Base-by-base conservation (phyloP, 345 rosid species). In the Rhizophora mangle region DNA sequence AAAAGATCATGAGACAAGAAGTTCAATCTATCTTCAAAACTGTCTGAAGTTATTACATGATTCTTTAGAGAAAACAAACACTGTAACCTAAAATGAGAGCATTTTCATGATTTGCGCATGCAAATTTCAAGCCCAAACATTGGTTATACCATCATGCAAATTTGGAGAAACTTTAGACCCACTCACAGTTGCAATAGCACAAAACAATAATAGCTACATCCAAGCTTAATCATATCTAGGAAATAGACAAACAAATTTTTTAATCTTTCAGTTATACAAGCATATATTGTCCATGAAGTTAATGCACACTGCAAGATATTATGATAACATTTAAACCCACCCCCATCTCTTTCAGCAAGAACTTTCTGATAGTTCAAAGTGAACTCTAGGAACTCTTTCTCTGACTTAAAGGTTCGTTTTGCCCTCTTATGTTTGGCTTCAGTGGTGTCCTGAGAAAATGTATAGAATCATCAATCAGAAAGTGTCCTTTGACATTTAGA, bases 281-380 rank as follows among this genome's bases (percentile, higher is more conserved):
- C 22, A 22, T 55, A 55, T 55, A 55, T n/a, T 55, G 55, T 32
- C 19, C 29, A 59, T 51, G 37, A 69, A 52, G 64, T 37, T 19
- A 54, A 21, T 55, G 15, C 1, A 55, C 2, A 58, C 43, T 11
- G 1, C 49, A 51, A 51, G 27, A 37, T 60, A 68, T 60, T 39
- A 53, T 68, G 53, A 68, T 60, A 57, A 74, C 59, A 30, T 63
- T 37, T 29, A 59, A 72, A 70, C 79, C 74, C 77, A 88, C 96
- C 97, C 59, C 89, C 65, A 71, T 91, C 97, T 87, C 96, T 86
- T 75, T 91, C 98, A 32, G 93, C 72, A 70, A 89, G 81, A 73
- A 91, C 92, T 83, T 94, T 96, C 73, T 94, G 98, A 80, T 94
- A 94, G 81, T 83, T 85, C 69, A 94, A 82, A 78, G 93, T 85